Base-by-base conservation (phyloP, 805 yeast species). In the Candida manassasensis region DNA sequence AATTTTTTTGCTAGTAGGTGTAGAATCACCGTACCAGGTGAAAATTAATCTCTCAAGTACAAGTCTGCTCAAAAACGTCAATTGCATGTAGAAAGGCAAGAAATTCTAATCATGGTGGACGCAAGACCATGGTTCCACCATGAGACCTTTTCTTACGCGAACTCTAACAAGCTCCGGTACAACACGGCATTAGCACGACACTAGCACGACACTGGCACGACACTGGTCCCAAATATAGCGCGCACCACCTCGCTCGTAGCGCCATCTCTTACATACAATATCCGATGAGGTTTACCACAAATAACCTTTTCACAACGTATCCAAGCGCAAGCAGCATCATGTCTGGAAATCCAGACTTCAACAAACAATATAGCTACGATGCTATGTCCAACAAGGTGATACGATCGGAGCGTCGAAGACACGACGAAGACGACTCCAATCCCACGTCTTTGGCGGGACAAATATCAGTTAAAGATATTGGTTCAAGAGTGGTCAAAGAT, bases 321-420 rank as follows among this genome's bases (percentile, higher is more conserved):
- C 22, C n/a, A n/a, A n/a, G n/a, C n/a, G n/a, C n/a, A n/a, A 10
- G 22, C 27, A 6, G 12, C 27, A 30, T 21, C 33, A 35, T 27
- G 39, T 34, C 41, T 16, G 36, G 32, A 35, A 12, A 30, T 18
- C 33, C 33, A 30, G 33, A 30, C 26, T 30, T 30, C 26, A 30
- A 30, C 26, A 45, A 51, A 32, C 57, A 53, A 43, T 80, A 79
- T 56, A 70, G 77, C 44, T 76, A 79, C 47, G 82, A 79, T 53
- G 84, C 76, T 51, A 81, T 85, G 88, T 73, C 94, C 34, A 83
- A 80, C 47, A 80, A 80, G 63, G 90, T 85, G 41, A 67, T 80
- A 52, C 41, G 60, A 55, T 29, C 52, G 66, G 29, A 64, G 57
- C 32, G 67, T 65, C 6, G 48, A 48, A 11, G 54, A 49, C 35